Conservation (phyloP, 331 rosid species). For the Malus hybrid region DNA sequence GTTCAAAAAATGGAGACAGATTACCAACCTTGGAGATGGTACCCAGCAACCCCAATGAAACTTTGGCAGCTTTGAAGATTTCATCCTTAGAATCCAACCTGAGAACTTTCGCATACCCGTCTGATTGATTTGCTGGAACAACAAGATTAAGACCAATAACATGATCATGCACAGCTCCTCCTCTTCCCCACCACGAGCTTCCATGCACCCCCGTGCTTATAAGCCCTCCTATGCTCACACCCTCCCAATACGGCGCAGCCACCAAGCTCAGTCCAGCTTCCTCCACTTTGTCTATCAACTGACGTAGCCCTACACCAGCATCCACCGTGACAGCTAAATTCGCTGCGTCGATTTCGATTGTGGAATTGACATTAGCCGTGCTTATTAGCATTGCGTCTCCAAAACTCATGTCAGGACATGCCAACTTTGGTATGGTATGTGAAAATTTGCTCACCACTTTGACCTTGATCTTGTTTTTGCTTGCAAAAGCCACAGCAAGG, state of each 20-base stretch:
- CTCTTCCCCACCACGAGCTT: constrained; percentile 82
- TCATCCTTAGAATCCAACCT: constrained; percentile 29
- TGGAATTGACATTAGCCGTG: constrained; percentile 25
- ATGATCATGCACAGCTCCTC: constrained; percentile 67
- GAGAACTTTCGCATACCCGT: constrained; percentile 54
- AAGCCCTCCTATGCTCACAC: constrained; percentile 56
- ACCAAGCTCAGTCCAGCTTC: constrained; percentile 44
- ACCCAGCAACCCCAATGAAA: constrained; percentile 59
- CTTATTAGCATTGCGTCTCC: constrained; percentile 27
- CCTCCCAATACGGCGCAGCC: constrained; percentile 75
- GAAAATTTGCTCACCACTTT: constrained; percentile 34
- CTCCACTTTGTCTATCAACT: constrained; percentile 50
- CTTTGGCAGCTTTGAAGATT: constrained; percentile 48
- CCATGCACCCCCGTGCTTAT: constrained; percentile 70
- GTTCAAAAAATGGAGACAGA: neutral
- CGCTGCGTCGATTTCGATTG: constrained; percentile 27
- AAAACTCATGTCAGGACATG: constrained; percentile 17
- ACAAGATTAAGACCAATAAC: constrained; percentile 43
- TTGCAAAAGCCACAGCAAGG: constrained; percentile 43
- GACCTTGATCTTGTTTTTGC: constrained; percentile 30
- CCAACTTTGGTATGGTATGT: constrained; percentile 33
- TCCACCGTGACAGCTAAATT: constrained; percentile 39
- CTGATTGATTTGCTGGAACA: constrained; percentile 40
- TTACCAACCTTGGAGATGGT: constrained; percentile 62
- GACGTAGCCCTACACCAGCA: constrained; percentile 51